Evolutionary conservation across 2,329 filamentous ascomycete genomes (phyloP).

Genomic region (Sphaerulina populicola): DNA sequence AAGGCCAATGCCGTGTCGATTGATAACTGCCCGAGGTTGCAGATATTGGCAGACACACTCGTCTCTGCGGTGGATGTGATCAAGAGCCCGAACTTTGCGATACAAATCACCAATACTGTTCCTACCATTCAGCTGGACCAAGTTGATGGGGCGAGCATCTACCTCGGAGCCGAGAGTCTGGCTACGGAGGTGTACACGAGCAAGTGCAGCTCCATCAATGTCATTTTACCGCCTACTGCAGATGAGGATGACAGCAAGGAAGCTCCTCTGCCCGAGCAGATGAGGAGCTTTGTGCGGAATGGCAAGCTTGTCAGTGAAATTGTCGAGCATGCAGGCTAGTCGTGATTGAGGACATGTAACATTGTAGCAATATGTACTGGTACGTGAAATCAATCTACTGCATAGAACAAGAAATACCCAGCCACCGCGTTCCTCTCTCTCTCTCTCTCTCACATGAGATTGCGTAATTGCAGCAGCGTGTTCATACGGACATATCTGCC

Average conservation of each 20-base stretch:
- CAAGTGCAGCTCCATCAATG: constrained; percentile 79
- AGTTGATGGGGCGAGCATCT: constrained; percentile 81
- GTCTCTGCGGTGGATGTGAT: constrained; percentile 90
- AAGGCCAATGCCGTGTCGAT: constrained; percentile 96
- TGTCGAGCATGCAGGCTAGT: constrained; percentile 74
- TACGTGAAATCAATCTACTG: not conserved
- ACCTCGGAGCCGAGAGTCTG: constrained; percentile 71
- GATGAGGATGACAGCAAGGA: constrained; percentile 75
- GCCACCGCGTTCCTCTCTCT: too few species aligned
- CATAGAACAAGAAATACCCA: not conserved
- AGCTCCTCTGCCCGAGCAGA: constrained; percentile 79
- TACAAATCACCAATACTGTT: constrained; percentile 70
- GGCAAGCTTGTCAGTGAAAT: constrained; percentile 83
- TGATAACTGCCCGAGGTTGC: constrained; percentile 78
- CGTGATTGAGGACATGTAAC: not conserved
- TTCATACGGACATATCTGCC: constrained; percentile 43
- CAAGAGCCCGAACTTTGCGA: constrained; percentile 86
- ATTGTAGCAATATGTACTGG: not conserved
- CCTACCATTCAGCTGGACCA: constrained; percentile 89
- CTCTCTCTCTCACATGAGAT: not conserved
- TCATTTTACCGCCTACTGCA: constrained; percentile 65
- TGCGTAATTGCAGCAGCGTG: not conserved
- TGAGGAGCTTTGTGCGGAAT: constrained; percentile 69
- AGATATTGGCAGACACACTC: constrained; percentile 78
- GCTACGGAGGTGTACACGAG: constrained; percentile 77